Evolutionary conservation across 179 eudicot species (phyloP).

Genomic region (Patellifolia procumbens): DNA sequence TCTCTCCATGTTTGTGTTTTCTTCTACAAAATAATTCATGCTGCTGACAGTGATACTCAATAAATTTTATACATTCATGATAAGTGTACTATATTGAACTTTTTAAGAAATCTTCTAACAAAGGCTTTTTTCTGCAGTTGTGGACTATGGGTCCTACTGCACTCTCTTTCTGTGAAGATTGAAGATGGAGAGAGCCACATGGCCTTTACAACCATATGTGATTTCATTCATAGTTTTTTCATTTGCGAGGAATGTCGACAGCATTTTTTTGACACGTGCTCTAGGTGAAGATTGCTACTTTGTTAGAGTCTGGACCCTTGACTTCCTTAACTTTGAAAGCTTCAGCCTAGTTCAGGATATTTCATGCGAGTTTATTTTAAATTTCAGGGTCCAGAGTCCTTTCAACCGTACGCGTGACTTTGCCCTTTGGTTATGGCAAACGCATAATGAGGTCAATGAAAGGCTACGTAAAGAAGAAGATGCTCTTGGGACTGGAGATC

Average conservation of each 20-base stretch:
- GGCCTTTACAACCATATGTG: conserved; percentile 75
- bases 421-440: conserved; percentile 88
- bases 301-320: conserved; percentile 1
- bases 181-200: conserved; percentile 82
- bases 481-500: conserved; percentile 63
- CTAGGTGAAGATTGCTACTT: conserved; percentile 62
- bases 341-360: not conserved
- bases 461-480: conserved; percentile 78
- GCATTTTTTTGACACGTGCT: conserved; percentile 89
- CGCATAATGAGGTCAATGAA: conserved; percentile 86
- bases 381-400: conserved; percentile 63
- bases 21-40: not conserved
- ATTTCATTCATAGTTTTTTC: conserved; percentile 84
- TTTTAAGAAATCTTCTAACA: too few relatives aligned
- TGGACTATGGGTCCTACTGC: conserved; percentile 93
- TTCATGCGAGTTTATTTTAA: conserved; percentile 11
- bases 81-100: not conserved
- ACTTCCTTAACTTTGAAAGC: not conserved
- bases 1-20: not conserved
- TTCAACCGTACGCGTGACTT: conserved; percentile 72
- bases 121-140: conserved; percentile 64
- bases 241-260: conserved; percentile 92
- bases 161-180: conserved; percentile 89
- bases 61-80: not conserved
- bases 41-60: not conserved